Conservation (phyloP, 345 rosid species). For the Eutrema yunnanense region DNA sequence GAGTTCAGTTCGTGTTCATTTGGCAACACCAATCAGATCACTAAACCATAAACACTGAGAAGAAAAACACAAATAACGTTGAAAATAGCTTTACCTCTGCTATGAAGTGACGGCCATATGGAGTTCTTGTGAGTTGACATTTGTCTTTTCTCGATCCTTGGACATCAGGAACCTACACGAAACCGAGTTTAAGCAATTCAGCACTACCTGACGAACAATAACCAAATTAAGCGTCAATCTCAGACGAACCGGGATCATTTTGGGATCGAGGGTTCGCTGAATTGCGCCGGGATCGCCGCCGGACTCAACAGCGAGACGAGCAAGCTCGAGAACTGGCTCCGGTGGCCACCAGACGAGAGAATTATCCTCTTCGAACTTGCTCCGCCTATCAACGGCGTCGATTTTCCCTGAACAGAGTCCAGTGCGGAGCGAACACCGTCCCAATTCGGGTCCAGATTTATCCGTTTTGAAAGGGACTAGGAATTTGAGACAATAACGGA, state of each 20-base stretch:
- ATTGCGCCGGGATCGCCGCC: slow-evolving; percentile 74
- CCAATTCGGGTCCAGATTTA: neutral
- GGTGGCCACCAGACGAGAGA: slow-evolving; percentile 94
- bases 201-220: neutral
- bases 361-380: slow-evolving; percentile 32
- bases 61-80: neutral
- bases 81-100: slow-evolving; percentile 37
- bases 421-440: slow-evolving; percentile 18
- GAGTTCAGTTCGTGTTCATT: slow-evolving; percentile 63
- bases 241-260: slow-evolving; percentile 48
- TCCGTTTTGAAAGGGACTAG: slow-evolving; percentile 57
- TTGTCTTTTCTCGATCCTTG: slow-evolving; percentile 39
- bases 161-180: slow-evolving; percentile 57
- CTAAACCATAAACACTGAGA: neutral
- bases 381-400: slow-evolving; percentile 9
- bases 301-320: slow-evolving; percentile 85
- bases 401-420: slow-evolving; percentile 19
- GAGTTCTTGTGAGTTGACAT: slow-evolving; percentile 74
- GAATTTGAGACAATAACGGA: slow-evolving; percentile 65
- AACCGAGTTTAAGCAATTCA: neutral
- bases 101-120: slow-evolving; percentile 71
- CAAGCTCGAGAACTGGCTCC: slow-evolving; percentile 68
- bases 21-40: slow-evolving; percentile 8
- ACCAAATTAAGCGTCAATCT: neutral
- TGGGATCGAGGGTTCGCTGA: slow-evolving; percentile 63